Percentiles rank a stretch among this genome's conserved stretches.
phyloP scores from a whole-genome alignment of 257 asterid genomes.

The Nicotiana attenuata region DNA sequence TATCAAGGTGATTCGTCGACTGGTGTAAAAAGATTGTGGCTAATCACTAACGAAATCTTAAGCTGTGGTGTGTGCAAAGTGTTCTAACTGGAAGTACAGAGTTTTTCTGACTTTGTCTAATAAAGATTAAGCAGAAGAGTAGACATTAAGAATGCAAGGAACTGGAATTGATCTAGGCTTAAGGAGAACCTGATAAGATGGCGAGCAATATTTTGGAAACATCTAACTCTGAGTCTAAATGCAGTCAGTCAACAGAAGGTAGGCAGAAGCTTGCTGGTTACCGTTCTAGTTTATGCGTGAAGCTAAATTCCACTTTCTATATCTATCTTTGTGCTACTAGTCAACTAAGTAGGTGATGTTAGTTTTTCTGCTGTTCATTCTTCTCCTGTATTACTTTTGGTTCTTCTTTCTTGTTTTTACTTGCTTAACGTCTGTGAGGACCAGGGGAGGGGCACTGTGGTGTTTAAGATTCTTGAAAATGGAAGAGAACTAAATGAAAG shows the following conservation, averaged over 20 bases:
- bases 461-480: background rate
- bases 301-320: conserved; percentile 1
- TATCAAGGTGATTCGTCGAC: background rate
- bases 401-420: background rate
- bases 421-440: background rate
- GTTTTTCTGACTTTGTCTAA: background rate
- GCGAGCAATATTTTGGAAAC: background rate
- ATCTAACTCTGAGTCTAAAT: background rate
- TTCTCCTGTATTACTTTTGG: background rate
- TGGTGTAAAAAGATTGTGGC: background rate
- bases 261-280: background rate
- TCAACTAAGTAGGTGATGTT: background rate
- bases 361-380: background rate
- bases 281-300: background rate
- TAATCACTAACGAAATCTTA: background rate
- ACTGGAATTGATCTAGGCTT: background rate
- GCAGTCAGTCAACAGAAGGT: background rate
- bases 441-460: background rate
- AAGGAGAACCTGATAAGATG: background rate
- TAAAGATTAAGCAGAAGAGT: background rate
- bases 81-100: background rate
- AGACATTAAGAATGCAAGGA: background rate
- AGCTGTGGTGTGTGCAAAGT: background rate
- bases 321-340: background rate
- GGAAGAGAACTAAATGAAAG: background rate